Conservation (phyloP, 495 filamentous ascomycete species). For the Endocarpon pusillum region DNA sequence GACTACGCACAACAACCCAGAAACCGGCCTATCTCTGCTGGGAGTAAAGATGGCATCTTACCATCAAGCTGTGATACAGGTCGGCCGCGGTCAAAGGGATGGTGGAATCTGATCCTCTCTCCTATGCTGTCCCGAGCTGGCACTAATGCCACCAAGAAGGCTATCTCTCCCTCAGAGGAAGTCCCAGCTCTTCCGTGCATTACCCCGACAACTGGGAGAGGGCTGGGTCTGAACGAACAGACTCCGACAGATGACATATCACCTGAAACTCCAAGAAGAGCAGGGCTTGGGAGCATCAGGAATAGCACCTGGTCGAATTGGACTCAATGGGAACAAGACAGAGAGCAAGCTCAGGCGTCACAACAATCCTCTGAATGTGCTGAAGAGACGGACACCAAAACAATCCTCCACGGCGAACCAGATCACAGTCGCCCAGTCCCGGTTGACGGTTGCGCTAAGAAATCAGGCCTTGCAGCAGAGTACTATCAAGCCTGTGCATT, state of each 20-base stretch:
- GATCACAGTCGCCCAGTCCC: no score
- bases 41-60: slow-evolving; percentile 18
- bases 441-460: no score
- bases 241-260: slow-evolving; percentile 29
- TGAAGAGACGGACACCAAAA: no score
- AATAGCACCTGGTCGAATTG: slow-evolving; percentile 1
- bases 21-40: slow-evolving; percentile 14
- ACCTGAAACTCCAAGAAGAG: slow-evolving; percentile 13
- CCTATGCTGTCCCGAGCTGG: slow-evolving; percentile 42
- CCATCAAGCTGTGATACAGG: slow-evolving; percentile 23
- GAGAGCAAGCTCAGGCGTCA: no score
- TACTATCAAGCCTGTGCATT: slow-evolving; percentile 37
- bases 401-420: no score
- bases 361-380: no score
- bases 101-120: slow-evolving; percentile 79
- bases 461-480: slow-evolving; percentile 31
- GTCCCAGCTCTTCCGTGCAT: slow-evolving; percentile 18
- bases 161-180: slow-evolving; percentile 14
- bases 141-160: slow-evolving; percentile 16
- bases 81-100: slow-evolving; percentile 51
- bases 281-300: slow-evolving; percentile 10
- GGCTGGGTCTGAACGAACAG: slow-evolving; percentile 5
- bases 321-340: slow-evolving; percentile 1
- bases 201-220: slow-evolving; percentile 14
- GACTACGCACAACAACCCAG: slow-evolving; percentile 5